Evolutionary conservation across 225 moss, liverwort and hornwort species (phyloP), one percentile per base, ranked within the genome.

Genomic region (Bryoerythrophyllum caledonicum): DNA sequence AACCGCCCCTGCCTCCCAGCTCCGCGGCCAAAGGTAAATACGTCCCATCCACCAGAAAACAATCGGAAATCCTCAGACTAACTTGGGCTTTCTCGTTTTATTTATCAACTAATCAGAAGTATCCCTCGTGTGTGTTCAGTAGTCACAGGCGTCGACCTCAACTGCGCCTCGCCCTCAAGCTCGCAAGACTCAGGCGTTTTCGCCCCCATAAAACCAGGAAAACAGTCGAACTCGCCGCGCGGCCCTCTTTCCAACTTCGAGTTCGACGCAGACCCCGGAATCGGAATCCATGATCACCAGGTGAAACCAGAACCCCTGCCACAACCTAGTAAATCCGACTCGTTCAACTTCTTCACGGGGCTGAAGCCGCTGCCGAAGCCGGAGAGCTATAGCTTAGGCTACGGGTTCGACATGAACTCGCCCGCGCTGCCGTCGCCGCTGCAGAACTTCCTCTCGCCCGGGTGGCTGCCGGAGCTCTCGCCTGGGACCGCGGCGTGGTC

Each of bases 151-250:
- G 40, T 48, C 13, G 65, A 32, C 11, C 25, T 53, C 8, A 66
- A 73, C 20, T 85, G 85, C 44, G 78, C 75, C 13, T 88, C 82
- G 6, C 85, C 85, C 1, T 76, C 88, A 0, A 85, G 85, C 41
- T 88, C 88, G 12, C 82, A 85, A 26, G 80, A 85, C 7, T 62
- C 78, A 0, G 78, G 11, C 14, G 67, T 30, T 11, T 67, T 72
- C 3, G 60, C 4, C 0, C 5, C 60, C 0, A 10, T 23, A 0
- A 55, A 76, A 16, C 43, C 72, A 0, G 60, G 53, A 12, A 80
- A 81, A 67, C 85, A 82, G 20, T 76, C 85, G 13, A 79, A 79
- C 9, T 88, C 87, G 0, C 87, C 87, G 23, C 74, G 85, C n/a
- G 85, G 87, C 8, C 87, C 85, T 0, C 66, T 88, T 6, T 44